A percentile compares a stretch with the other conserved stretches of the same genome.
Conservation (phyloP, 2,329 filamentous ascomycete species). For the Diaporthe velutina region DNA sequence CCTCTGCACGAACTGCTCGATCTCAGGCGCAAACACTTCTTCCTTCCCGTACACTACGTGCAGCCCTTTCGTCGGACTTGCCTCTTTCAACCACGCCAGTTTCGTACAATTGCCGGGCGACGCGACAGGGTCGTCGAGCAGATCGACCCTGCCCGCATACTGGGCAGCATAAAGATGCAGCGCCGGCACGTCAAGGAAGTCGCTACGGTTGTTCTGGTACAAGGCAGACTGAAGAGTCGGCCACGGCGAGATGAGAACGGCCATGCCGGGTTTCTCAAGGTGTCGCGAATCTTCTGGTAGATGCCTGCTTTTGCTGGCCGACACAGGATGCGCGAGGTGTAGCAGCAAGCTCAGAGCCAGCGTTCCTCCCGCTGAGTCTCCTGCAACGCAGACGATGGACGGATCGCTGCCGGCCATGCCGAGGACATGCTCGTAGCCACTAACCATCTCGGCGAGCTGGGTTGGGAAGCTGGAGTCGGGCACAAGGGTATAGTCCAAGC, state of each 20-base stretch:
- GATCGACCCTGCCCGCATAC: conserved; percentile 69
- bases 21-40: conserved; percentile 82
- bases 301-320: conserved; percentile 17
- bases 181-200: conserved; percentile 78
- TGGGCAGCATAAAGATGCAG: conserved; percentile 78
- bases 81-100: conserved; percentile 73
- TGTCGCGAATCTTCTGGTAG: conserved; percentile 46
- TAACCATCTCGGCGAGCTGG: conserved; percentile 77
- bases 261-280: conserved; percentile 66
- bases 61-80: conserved; percentile 76
- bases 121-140: conserved; percentile 66
- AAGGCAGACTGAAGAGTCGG: conserved; percentile 76
- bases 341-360: conserved; percentile 80
- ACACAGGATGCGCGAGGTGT: conserved; percentile 63
- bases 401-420: conserved; percentile 65
- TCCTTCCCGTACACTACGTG: conserved; percentile 80
- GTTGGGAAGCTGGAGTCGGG: conserved; percentile 80
- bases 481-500: conserved; percentile 84
- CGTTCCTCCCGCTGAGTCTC: conserved; percentile 85
- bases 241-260: conserved; percentile 85
- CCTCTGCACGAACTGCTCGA: conserved; percentile 69
- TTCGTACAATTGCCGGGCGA: conserved; percentile 81
- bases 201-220: conserved; percentile 77
- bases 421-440: conserved; percentile 79
- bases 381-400: conserved; percentile 76